phyloP scores from a whole-genome alignment of 805 yeast species.

The Candida vaughaniae region DNA sequence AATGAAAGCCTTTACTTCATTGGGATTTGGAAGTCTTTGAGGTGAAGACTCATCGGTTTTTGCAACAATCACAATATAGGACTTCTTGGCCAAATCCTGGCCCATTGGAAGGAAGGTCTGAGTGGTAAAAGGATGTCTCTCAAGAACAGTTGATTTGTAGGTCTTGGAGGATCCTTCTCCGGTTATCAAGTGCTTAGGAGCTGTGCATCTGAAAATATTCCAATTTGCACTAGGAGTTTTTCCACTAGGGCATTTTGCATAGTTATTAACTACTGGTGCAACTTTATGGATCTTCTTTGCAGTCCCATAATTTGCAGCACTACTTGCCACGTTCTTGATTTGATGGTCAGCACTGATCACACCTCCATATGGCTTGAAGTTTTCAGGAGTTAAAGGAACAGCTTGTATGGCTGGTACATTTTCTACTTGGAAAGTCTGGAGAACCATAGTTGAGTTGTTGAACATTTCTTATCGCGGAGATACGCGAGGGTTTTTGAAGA shows the following conservation, averaged over 20 bases:
- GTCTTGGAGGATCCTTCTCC: slow-evolving; percentile 13
- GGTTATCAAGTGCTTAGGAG: slow-evolving; percentile 61
- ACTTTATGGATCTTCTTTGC: slow-evolving; percentile 77
- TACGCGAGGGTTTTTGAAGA: no score
- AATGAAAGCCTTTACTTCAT: slow-evolving; percentile 61
- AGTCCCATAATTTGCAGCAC: slow-evolving; percentile 89
- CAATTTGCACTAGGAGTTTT: slow-evolving; percentile 60
- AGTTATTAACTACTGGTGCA: slow-evolving; percentile 62
- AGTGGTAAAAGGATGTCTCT: slow-evolving; percentile 84
- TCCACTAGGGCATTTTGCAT: slow-evolving; percentile 45
- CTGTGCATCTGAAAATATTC: slow-evolving; percentile 81
- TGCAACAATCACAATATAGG: slow-evolving; percentile 84
- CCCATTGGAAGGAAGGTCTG: slow-evolving; percentile 96
- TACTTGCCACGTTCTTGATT: slow-evolving; percentile 40
- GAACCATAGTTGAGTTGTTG: slow-evolving; percentile 29
- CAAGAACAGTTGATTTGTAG: slow-evolving; percentile 68
- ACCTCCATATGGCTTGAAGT: slow-evolving; percentile 69
- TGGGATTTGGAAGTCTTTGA: slow-evolving; percentile 58
- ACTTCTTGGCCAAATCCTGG: slow-evolving; percentile 40
- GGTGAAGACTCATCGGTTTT: slow-evolving; percentile 39
- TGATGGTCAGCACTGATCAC: slow-evolving; percentile 79
- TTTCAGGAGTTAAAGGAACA: slow-evolving; percentile 59
- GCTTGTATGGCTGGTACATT: slow-evolving; percentile 39
- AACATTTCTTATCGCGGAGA: background rate
- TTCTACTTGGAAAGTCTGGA: slow-evolving; percentile 36